Percentiles rank a stretch among this genome's conserved stretches.
These are phyloP conservation scores for Tetrahymena borealis DNA, from an alignment of 73 alveolate species.

Conservation along the genomic window DNA sequence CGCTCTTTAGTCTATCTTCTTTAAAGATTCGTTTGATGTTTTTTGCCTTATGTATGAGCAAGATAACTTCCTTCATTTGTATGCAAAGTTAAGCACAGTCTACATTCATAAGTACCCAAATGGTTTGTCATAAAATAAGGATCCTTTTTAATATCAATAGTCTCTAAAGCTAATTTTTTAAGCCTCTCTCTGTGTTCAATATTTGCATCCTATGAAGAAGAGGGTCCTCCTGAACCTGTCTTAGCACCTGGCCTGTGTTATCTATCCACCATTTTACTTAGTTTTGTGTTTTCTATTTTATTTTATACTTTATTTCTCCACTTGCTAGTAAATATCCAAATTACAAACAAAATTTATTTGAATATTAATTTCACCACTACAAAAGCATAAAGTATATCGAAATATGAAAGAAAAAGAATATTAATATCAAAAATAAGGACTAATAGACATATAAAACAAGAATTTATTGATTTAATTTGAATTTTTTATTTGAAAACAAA, in stretches of 20 bases:
- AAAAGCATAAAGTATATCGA: neutral
- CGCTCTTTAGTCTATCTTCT: conserved; percentile 85
- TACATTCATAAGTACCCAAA: conserved; percentile 98
- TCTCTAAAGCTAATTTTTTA: conserved; percentile 92
- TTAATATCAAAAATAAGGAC: no score
- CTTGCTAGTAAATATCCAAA: no score
- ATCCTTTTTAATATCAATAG: conserved; percentile 95
- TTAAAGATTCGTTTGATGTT: conserved; percentile 93
- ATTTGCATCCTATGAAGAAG: conserved; percentile 70
- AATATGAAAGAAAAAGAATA: no score
- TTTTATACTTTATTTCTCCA: neutral
- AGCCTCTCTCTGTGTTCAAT: conserved; percentile 92
- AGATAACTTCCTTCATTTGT: conserved; percentile 95
- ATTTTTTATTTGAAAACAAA: no score
- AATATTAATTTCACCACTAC: neutral
- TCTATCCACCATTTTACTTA: conserved; percentile 63
- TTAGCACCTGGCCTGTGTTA: conserved; percentile 82
- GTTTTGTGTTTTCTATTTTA: neutral
- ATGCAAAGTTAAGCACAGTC: conserved; percentile 98
- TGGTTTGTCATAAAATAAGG: conserved; percentile 98
- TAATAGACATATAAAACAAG: no score
- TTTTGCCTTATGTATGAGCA: conserved; percentile 98
- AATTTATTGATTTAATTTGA: no score
- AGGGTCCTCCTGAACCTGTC: conserved; percentile 90
- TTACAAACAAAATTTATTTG: neutral